phyloP scores from a whole-genome alignment of 2,329 filamentous ascomycete genomes.

The Bipolaris victoriae region DNA sequence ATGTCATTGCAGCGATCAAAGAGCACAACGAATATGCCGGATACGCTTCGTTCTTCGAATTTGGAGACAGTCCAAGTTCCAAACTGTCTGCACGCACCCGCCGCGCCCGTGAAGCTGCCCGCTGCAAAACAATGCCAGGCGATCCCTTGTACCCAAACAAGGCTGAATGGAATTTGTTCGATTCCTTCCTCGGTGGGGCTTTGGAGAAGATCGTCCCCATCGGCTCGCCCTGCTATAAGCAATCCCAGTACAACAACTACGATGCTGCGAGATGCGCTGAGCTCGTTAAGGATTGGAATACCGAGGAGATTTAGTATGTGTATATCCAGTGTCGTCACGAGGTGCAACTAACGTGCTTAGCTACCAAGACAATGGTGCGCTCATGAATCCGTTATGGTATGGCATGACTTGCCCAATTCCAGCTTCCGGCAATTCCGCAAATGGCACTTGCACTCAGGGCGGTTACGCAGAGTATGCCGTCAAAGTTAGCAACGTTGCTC shows the following conservation, averaged over 20 bases:
- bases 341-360: slow-evolving; percentile 13
- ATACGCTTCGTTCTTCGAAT: slow-evolving; percentile 47
- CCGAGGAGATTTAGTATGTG: slow-evolving; percentile 33
- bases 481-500: slow-evolving; percentile 37
- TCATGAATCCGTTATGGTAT: slow-evolving; percentile 40
- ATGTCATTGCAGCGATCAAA: slow-evolving; percentile 27
- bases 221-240: slow-evolving; percentile 37
- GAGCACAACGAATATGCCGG: slow-evolving; percentile 24
- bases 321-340: neutral
- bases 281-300: slow-evolving; percentile 23
- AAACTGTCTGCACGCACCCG: slow-evolving; percentile 14
- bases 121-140: slow-evolving; percentile 40
- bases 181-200: slow-evolving; percentile 32
- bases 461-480: slow-evolving; percentile 39
- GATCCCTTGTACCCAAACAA: slow-evolving; percentile 34
- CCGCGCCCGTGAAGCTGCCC: slow-evolving; percentile 17
- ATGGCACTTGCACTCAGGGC: slow-evolving; percentile 39
- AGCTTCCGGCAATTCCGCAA: slow-evolving; percentile 21
- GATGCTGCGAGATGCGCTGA: slow-evolving; percentile 32
- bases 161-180: slow-evolving; percentile 28
- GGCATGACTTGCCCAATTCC: slow-evolving; percentile 38
- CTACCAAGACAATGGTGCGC: slow-evolving; percentile 32
- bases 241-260: slow-evolving; percentile 38
- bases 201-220: slow-evolving; percentile 37
- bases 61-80: slow-evolving; percentile 28